Base-by-base conservation (phyloP, 805 yeast genomes). In the Metschnikowia peoriensis region DNA sequence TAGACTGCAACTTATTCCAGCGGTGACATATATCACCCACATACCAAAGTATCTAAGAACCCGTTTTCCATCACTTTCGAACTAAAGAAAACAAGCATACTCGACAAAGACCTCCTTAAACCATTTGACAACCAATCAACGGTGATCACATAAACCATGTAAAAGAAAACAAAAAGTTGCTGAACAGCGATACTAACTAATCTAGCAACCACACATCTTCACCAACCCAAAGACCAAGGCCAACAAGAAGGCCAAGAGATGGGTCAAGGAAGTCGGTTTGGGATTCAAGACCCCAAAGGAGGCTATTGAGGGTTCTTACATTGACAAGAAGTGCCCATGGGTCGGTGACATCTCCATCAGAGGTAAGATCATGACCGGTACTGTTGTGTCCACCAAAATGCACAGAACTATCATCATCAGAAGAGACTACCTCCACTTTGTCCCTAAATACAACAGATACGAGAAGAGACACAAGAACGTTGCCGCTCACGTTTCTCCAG, bases 381-480 rank as follows among this genome's bases (percentile, higher is more conserved):
- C 96, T 76, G 99, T 94, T 81, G 97, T 94, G 68, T 94, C 99
- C 73, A 92, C 99, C 86, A 94, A 94, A 86, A 94, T 94, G 99
- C 99, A 94, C 96, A 94, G 99, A 86, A 94, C 99, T 72, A 88
- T 94, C 83, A 88, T 94, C 79, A 89, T 94, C 84, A 92, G 99
- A 88, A 93, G 99, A 84, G 98, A 94, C 77, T 94, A 94, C 96
- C 89, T 94, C 78, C 99, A 94, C 85, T 94, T 90, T 84, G 89
- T 94, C 79, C 96, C 98, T 81, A 94, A 94, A 88, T 94, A 94
- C 85, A 94, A 93, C 96, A 92, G 99, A 89, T 94, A 91, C 89
- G 99, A 94, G 85, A 94, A 94, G 89, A 91, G 99, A 85, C 99
- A 94, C 89, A 94, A 94, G 94, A 94, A 94, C 88, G 85, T 94